Percentiles rank a stretch among this genome's conserved stretches.
These are phyloP conservation scores for Huntiella decipiens DNA, from an alignment of 2,329 filamentous ascomycete species.

Conservation along the genomic window DNA sequence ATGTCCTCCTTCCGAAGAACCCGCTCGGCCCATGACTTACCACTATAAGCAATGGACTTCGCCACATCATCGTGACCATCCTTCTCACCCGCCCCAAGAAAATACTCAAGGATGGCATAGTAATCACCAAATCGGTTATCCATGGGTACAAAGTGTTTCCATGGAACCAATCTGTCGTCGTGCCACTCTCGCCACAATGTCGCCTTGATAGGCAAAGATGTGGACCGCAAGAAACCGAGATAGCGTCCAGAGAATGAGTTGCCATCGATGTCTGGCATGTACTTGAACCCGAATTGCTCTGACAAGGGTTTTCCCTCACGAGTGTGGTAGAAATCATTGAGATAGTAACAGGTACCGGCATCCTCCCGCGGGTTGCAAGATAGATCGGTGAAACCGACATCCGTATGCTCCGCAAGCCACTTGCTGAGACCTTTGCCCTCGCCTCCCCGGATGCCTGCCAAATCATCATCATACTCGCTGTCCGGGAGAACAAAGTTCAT, in stretches of 20 bases:
- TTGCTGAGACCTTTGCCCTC: constrained; percentile 24
- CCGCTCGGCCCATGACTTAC: constrained; percentile 48
- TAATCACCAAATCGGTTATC: constrained; percentile 55
- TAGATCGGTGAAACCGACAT: constrained; percentile 35
- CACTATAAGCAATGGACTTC: constrained; percentile 43
- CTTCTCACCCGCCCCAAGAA: constrained; percentile 27
- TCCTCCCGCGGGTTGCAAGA: constrained; percentile 30
- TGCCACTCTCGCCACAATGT: constrained; percentile 71
- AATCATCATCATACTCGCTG: constrained; percentile 25
- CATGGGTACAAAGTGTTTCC: constrained; percentile 69
- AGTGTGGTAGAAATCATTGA: constrained; percentile 60
- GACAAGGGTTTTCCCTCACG: constrained; percentile 26
- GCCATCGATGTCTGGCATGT: constrained; percentile 59
- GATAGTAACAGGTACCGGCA: constrained; percentile 50
- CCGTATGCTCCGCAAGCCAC: constrained; percentile 30
- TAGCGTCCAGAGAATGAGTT: constrained; percentile 53
- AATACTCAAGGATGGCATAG: constrained; percentile 57
- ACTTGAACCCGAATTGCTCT: constrained; percentile 44
- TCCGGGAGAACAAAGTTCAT: constrained; percentile 36
- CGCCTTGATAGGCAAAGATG: constrained; percentile 54
- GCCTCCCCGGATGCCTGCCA: constrained; percentile 19
- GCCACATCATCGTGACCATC: constrained; percentile 27
- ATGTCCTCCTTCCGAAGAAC: constrained; percentile 55
- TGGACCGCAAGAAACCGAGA: constrained; percentile 48
- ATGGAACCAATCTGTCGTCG: constrained; percentile 51